Evolutionary conservation across 2,329 filamentous ascomycete genomes (phyloP), one percentile per base, ranked within the genome.

Genomic region (Clonostachys chloroleuca): DNA sequence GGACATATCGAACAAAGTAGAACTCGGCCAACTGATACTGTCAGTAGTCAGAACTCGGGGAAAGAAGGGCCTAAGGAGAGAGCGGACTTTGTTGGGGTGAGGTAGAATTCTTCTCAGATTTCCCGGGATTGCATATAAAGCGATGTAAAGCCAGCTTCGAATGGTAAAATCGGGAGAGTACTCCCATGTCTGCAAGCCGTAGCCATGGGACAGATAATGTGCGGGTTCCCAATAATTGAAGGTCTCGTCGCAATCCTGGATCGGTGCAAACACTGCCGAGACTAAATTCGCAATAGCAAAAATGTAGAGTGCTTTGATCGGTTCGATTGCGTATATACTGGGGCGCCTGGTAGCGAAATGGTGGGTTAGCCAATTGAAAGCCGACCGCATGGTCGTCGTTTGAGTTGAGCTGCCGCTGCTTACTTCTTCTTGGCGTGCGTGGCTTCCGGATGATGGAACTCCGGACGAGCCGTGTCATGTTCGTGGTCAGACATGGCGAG

Each of bases 141-240:
- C 80, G 36, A 95, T 76, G 60, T 99, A 99, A 18, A 91, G 75
- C 94, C 94, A 99, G 70, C 91, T 96, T 52, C 94, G 84, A 57
- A 99, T 96, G 44, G 91, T 89, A 68, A 88, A 97, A 49, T 92
- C 86, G 6, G 94, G 94, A 1, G 92, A 95, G 69, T 97, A 99
- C 67, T 99, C 94, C 94, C 94, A 99, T 2, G 94, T 99, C 71
- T 99, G 92, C 44, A 96, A 76, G 37, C 92, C 94, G 61, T 95
- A 92, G 57, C 89, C 89, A 72, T 96, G 91, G 49, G 84, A 87
- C 30, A 99, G 79, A 67, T 96, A 99, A 67, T 99, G 94, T 0
- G 92, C 84, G 0, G 94, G 92, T 60, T 99, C 94, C 91, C 92
- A 99, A 74, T 96, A 99, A 66, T 99, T 99, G 78, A 95, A 99